Conservation (phyloP, 129 eudicot genomes). For the Flaveria brownii region DNA sequence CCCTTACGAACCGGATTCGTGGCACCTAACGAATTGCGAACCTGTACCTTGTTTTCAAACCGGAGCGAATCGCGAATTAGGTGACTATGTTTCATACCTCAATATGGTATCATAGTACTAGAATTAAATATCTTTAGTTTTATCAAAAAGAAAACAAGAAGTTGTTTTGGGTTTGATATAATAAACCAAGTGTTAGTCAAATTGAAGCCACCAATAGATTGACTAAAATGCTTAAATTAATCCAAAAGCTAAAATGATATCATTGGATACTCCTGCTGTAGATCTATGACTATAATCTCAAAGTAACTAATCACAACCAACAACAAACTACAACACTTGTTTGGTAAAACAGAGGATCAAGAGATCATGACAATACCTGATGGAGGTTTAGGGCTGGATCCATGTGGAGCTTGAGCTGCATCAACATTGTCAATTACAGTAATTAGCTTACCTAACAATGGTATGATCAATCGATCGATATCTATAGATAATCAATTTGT, state of each 20-base stretch:
- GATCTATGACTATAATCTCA: constrained; percentile 2
- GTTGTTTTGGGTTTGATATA: neutral
- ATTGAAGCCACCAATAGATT: constrained; percentile 5
- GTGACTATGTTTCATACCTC: neutral
- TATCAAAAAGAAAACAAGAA: neutral
- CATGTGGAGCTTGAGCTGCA: constrained; percentile 45
- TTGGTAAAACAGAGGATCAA: constrained; percentile 3
- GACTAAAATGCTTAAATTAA: neutral
- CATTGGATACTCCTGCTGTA: neutral
- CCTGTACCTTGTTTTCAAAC: no score
- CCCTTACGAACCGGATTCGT: no score
- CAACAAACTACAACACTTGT: neutral
- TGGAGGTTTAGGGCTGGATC: constrained; percentile 35
- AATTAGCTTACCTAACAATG: neutral
- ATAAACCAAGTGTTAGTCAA: constrained; percentile 5
- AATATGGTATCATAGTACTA: neutral
- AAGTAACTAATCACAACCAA: neutral
- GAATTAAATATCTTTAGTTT: neutral
- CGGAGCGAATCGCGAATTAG: no score
- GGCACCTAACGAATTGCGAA: no score
- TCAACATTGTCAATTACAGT: constrained; percentile 13
- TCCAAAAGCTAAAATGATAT: neutral
- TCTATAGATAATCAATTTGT: no score
- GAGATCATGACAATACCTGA: constrained; percentile 34
- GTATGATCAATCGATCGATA: neutral